Evolutionary conservation across 345 rosid species (phyloP).

Genomic region (Eucalyptus polyanthemos): DNA sequence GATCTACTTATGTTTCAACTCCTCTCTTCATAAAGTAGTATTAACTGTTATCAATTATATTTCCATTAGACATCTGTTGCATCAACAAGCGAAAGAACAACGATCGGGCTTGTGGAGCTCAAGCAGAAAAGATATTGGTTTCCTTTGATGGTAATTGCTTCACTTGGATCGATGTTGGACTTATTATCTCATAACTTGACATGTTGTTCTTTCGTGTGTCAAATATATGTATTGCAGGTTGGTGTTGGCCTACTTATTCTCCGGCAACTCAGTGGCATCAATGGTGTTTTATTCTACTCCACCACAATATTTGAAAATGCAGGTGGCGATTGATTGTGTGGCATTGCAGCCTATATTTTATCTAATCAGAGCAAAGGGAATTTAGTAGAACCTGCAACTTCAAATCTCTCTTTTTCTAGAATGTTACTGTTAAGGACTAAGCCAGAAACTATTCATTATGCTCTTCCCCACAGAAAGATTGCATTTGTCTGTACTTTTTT

Average conservation of each 20-base stretch:
- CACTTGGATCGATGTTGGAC: neutral
- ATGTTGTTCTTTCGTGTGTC: neutral
- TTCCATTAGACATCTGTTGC: slow-evolving; percentile 57
- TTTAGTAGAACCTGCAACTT: neutral
- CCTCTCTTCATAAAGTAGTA: neutral
- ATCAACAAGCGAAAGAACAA: slow-evolving; percentile 58
- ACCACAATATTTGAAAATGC: slow-evolving; percentile 76
- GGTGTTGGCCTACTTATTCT: slow-evolving; percentile 80
- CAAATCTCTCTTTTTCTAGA: neutral
- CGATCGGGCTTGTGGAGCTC: slow-evolving; percentile 69
- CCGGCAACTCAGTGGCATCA: slow-evolving; percentile 92
- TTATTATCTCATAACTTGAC: neutral
- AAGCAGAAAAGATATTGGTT: slow-evolving; percentile 89
- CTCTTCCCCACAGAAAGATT: neutral
- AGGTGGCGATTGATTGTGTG: slow-evolving; percentile 25
- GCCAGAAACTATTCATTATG: neutral
- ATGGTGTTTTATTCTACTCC: slow-evolving; percentile 90
- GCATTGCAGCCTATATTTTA: neutral
- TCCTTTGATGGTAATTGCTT: slow-evolving; percentile 59
- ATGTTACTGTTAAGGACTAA: neutral
- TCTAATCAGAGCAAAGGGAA: neutral
- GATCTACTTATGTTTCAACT: neutral
- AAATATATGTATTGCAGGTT: slow-evolving; percentile 36
- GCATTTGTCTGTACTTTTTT: neutral
- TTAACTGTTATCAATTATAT: neutral